Percentiles rank a stretch among this genome's conserved stretches.
Conservation (phyloP, 169 alveolate genomes). For the Plasmodium vivax region DNA sequence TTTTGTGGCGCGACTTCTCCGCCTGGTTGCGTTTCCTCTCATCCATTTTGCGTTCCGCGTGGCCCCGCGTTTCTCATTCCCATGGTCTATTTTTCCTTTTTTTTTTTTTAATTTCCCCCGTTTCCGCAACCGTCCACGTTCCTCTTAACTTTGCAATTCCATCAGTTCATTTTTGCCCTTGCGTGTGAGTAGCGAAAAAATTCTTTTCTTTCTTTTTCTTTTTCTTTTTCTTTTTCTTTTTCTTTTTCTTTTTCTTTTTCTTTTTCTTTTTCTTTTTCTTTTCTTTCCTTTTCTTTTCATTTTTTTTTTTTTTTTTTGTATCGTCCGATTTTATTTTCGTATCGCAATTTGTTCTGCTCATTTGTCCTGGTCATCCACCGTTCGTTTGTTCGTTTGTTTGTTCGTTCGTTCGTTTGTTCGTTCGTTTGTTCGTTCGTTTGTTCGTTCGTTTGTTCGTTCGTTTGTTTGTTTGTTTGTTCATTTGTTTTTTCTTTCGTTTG, state of each 20-base stretch:
- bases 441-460: not conserved
- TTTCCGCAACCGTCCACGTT: not conserved
- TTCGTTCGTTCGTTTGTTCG: not conserved
- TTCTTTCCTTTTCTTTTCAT: not conserved
- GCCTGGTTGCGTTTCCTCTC: not conserved
- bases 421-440: not conserved
- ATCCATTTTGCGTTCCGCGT: not conserved
- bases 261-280: too few relatives aligned
- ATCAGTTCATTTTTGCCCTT: not conserved
- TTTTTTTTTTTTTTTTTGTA: constrained; percentile 3
- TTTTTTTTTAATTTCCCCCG: not conserved
- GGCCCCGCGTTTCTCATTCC: not conserved
- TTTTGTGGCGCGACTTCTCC: not conserved
- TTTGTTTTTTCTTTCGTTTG: not conserved
- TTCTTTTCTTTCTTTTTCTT: constrained; percentile 15
- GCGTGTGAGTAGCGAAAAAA: not conserved
- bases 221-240: too few relatives aligned
- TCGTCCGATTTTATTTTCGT: not conserved
- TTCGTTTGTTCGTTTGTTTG: not conserved
- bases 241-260: too few relatives aligned
- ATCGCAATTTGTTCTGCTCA: not conserved
- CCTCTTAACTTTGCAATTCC: not conserved
- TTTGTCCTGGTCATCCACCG: not conserved
- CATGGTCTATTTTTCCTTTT: not conserved
- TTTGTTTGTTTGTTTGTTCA: not conserved